phyloP scores from a whole-genome alignment of 2,329 filamentous ascomycete genomes.

The Ceratocystis alfenasii region DNA sequence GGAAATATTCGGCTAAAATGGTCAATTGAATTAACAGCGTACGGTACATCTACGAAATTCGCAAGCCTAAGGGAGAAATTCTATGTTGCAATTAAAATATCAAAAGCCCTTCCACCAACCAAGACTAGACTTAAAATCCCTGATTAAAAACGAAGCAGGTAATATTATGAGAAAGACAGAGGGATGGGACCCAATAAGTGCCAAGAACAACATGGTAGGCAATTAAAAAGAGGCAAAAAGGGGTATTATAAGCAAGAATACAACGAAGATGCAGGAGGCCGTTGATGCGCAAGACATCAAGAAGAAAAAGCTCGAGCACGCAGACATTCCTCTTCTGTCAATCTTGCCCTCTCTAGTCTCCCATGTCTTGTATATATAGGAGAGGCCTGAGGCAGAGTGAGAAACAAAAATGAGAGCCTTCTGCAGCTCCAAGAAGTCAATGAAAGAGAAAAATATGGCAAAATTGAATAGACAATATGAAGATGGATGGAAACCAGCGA shows the following conservation, averaged over 20 bases:
- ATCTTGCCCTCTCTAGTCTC: not conserved
- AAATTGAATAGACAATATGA: conserved; percentile 13
- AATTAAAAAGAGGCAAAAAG: conserved; percentile 26
- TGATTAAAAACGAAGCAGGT: not conserved
- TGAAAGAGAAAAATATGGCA: conserved; percentile 2
- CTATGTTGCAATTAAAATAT: conserved; percentile 1
- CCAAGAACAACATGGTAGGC: not conserved
- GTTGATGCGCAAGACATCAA: conserved; percentile 19
- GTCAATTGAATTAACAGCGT: too few species aligned
- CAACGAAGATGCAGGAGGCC: conserved; percentile 21
- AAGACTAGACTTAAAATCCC: not conserved
- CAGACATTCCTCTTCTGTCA: not conserved
- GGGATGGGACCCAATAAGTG: not conserved
- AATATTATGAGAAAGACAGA: not conserved
- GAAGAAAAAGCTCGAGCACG: conserved; percentile 5
- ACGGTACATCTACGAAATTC: not conserved
- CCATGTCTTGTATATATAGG: not conserved
- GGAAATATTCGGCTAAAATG: not conserved
- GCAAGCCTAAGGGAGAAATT: not conserved
- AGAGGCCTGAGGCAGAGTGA: not conserved
- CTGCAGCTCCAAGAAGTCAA: not conserved
- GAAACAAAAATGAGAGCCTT: not conserved
- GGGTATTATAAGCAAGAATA: conserved; percentile 41
- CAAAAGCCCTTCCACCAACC: not conserved
- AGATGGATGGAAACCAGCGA: conserved; percentile 6